A percentile compares a stretch with the other conserved stretches of the same genome.
Evolutionary conservation across 495 filamentous ascomycete genomes (phyloP).

Genomic region (Daldinia grandis): DNA sequence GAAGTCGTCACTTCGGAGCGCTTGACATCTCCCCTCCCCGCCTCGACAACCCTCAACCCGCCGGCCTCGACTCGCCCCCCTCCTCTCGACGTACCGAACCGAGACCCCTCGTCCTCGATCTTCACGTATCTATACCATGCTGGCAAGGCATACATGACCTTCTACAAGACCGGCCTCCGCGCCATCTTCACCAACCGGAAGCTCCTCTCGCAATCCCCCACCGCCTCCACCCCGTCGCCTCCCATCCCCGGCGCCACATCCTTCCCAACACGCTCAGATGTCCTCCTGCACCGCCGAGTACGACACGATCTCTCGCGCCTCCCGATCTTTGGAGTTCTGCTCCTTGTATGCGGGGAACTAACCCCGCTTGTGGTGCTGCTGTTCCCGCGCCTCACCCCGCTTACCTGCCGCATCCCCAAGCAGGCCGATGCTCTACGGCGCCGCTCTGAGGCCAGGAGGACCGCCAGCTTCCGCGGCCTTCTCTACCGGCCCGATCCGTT

Average conservation of each 20-base stretch:
- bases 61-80: constrained; percentile 67
- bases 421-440: constrained; percentile 69
- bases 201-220: constrained; percentile 52
- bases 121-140: constrained; percentile 56
- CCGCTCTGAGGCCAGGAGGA: constrained; percentile 58
- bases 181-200: constrained; percentile 69
- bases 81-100: constrained; percentile 61
- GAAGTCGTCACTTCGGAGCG: constrained; percentile 4
- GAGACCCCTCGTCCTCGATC: constrained; percentile 46
- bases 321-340: constrained; percentile 74
- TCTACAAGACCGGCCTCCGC: constrained; percentile 87
- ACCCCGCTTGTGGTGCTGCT: constrained; percentile 76
- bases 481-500: not conserved
- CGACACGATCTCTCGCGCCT: constrained; percentile 75
- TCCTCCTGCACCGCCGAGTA: constrained; percentile 65
- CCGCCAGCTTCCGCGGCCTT: constrained; percentile 50
- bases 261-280: constrained; percentile 40
- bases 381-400: constrained; percentile 74
- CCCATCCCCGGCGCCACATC: constrained; percentile 25
- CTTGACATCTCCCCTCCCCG: constrained; percentile 3
- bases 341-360: constrained; percentile 83
- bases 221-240: constrained; percentile 30
- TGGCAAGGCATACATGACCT: constrained; percentile 70
- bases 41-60: constrained; percentile 59
- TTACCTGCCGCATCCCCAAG: constrained; percentile 79